Evolutionary conservation across 2,329 filamentous ascomycete species (phyloP).

Genomic region (Colletotrichum tabaci): DNA sequence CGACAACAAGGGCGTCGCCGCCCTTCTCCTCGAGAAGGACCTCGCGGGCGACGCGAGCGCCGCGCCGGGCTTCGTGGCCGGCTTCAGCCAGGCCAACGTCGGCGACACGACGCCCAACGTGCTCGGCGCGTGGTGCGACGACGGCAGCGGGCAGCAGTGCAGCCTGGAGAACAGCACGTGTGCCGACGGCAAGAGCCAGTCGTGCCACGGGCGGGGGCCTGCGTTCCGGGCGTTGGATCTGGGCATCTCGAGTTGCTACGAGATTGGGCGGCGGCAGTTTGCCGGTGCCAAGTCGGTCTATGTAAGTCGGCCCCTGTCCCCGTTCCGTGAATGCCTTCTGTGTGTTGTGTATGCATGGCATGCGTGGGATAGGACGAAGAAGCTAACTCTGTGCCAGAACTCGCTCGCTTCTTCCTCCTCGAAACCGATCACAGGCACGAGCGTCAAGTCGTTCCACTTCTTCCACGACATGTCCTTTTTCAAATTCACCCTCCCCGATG

Average conservation of each 20-base stretch:
- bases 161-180: constrained; percentile 89
- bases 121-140: constrained; percentile 90
- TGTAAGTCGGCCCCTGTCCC: constrained; percentile 47
- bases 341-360: neutral
- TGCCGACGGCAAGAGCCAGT: constrained; percentile 75
- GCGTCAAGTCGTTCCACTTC: constrained; percentile 86
- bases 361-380: constrained; percentile 29
- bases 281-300: constrained; percentile 66
- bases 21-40: constrained; percentile 85
- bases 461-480: constrained; percentile 87
- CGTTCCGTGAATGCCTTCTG: constrained; percentile 45
- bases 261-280: constrained; percentile 82
- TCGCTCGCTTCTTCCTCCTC: constrained; percentile 60
- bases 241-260: constrained; percentile 81
- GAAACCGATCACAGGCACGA: constrained; percentile 71
- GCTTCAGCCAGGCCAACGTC: constrained; percentile 92
- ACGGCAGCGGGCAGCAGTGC: constrained; percentile 80
- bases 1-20: constrained; percentile 97
- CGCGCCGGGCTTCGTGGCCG: constrained; percentile 83
- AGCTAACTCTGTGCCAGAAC: constrained; percentile 60
- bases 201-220: constrained; percentile 82
- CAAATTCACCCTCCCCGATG: constrained; percentile 81
- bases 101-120: constrained; percentile 94
- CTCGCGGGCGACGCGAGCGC: constrained; percentile 68
- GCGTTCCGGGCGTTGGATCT: constrained; percentile 77